Base-by-base conservation (phyloP, 2,329 filamentous ascomycete species). In the Aspergillus sp. region DNA sequence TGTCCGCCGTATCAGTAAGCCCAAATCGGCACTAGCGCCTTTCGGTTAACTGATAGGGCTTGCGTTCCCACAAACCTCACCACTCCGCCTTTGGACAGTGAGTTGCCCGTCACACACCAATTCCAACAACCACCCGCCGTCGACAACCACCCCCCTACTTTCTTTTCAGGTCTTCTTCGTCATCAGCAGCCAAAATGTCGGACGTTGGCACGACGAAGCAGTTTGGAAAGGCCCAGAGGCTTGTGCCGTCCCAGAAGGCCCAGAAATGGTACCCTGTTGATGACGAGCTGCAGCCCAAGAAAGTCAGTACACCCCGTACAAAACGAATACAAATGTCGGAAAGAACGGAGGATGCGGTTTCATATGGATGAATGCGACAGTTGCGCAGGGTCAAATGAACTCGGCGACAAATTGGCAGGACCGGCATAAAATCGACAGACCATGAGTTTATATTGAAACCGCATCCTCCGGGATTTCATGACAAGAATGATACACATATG, bases 181-280 rank as follows among this genome's bases (percentile, higher is more conserved):
- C 75, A 63, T 67, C 70, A 73, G 68, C 67, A 72, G 75, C 75
- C 77, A 80, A 81, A 77, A 84, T 84, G 85, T 81, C 80, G 79
- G 80, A 79, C 71, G 73, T 74, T 72, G 76, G 73, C 71, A 83
- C 86, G 82, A 90, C 88, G 77, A 96, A 96, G 91, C 93, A 90
- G 86, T 97, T 96, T 86, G 92, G 92, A 84, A 95, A 95, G 87
- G 91, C 91, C 83, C 90, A 91, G 84, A 89, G 93, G 84, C 86
- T 89, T 81, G 89, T 97, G 80, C 92, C 85, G 81, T 84, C 85
- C 77, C 87, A 96, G 82, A 96, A 96, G 90, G 93, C 93, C 75
- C 88, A 90, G 86, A 98, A 97, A 86, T 99, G 93, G 91, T 99
- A 99, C 85, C 91, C 92, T 80, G 90, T 91, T 78, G 90, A 96